Evolutionary conservation across 108 stramenopile genomes (phyloP).

Genomic region (Nitzschia palea): DNA sequence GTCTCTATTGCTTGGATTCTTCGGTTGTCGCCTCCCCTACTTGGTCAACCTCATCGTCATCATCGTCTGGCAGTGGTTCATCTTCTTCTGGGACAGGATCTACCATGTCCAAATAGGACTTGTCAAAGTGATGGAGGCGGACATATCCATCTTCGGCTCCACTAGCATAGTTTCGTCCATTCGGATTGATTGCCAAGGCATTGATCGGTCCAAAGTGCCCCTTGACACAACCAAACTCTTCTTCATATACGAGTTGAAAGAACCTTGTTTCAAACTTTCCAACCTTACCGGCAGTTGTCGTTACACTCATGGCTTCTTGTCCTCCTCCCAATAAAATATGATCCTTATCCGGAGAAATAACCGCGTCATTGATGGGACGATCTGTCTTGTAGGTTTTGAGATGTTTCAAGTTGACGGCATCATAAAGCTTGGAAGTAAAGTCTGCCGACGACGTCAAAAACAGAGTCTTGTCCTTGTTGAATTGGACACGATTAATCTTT

Average conservation of each 20-base stretch:
- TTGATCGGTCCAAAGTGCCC: slow-evolving; percentile 99
- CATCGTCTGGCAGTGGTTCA: slow-evolving; percentile 57
- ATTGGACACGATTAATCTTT: slow-evolving; percentile 90
- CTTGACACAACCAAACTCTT: slow-evolving; percentile 96
- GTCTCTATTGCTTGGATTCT: no score
- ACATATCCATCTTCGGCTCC: slow-evolving; percentile 97
- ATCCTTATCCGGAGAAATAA: slow-evolving; percentile 92
- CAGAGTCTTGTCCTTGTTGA: slow-evolving; percentile 94
- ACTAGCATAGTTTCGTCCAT: slow-evolving; percentile 89
- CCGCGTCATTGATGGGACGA: slow-evolving; percentile 98
- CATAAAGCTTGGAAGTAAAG: slow-evolving; percentile 92
- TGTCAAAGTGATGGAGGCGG: slow-evolving; percentile 96
- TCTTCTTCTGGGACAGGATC: slow-evolving; percentile 92
- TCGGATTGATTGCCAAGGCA: slow-evolving; percentile 96
- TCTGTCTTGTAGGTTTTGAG: slow-evolving; percentile 96
- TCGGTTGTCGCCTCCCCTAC: no score
- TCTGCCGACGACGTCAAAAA: slow-evolving; percentile 95
- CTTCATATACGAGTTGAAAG: slow-evolving; percentile 95
- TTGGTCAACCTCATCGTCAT: slow-evolving; percentile 42
- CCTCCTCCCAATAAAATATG: slow-evolving; percentile 98
- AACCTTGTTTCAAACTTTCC: slow-evolving; percentile 99
- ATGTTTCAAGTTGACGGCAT: slow-evolving; percentile 86
- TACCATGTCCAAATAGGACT: slow-evolving; percentile 94
- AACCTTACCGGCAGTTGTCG: slow-evolving; percentile 96
- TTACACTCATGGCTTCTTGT: slow-evolving; percentile 98